A percentile compares a stretch with the other conserved stretches of the same genome.
phyloP scores from a whole-genome alignment of 2,329 filamentous ascomycete genomes.

The Fusarium caatingaense region DNA sequence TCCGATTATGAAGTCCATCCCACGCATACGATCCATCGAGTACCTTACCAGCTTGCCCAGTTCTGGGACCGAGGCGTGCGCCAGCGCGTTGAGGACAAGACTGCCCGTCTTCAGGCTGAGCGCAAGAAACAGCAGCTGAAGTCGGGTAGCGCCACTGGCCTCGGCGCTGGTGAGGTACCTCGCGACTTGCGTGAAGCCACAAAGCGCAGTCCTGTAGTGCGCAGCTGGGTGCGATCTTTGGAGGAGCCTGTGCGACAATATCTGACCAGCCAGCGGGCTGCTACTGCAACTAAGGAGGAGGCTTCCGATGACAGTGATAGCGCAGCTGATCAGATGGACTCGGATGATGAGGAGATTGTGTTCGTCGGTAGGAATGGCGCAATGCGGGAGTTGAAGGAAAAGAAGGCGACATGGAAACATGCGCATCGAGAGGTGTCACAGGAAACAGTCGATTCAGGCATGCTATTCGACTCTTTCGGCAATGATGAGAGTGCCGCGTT shows the following conservation, averaged over 20 bases:
- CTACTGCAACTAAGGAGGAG: slow-evolving; percentile 6
- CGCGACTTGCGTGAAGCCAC: slow-evolving; percentile 83
- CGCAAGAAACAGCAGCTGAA: slow-evolving; percentile 61
- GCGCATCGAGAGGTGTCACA: slow-evolving; percentile 65
- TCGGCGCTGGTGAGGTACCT: slow-evolving; percentile 71
- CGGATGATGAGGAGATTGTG: slow-evolving; percentile 85
- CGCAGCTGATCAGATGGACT: slow-evolving; percentile 58
- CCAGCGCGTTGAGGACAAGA: slow-evolving; percentile 62
- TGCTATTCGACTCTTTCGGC: slow-evolving; percentile 84
- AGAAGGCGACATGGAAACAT: slow-evolving; percentile 58
- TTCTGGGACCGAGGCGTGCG: slow-evolving; percentile 77
- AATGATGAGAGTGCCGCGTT: slow-evolving; percentile 83
- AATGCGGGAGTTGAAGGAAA: slow-evolving; percentile 58
- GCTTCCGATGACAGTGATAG: slow-evolving; percentile 39
- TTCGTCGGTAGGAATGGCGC: slow-evolving; percentile 80
- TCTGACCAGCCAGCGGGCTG: slow-evolving; percentile 63
- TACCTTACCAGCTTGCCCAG: slow-evolving; percentile 90
- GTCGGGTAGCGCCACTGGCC: slow-evolving; percentile 55
- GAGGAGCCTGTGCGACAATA: slow-evolving; percentile 87
- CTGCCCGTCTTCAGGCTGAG: slow-evolving; percentile 53
- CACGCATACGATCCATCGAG: slow-evolving; percentile 79
- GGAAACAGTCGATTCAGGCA: slow-evolving; percentile 68
- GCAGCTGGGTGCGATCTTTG: slow-evolving; percentile 81
- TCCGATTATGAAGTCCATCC: slow-evolving; percentile 86
- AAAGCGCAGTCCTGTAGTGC: slow-evolving; percentile 83